Evolutionary conservation across 148 eudicot genomes (phyloP).

Genomic region (Persicaria maculosa): DNA sequence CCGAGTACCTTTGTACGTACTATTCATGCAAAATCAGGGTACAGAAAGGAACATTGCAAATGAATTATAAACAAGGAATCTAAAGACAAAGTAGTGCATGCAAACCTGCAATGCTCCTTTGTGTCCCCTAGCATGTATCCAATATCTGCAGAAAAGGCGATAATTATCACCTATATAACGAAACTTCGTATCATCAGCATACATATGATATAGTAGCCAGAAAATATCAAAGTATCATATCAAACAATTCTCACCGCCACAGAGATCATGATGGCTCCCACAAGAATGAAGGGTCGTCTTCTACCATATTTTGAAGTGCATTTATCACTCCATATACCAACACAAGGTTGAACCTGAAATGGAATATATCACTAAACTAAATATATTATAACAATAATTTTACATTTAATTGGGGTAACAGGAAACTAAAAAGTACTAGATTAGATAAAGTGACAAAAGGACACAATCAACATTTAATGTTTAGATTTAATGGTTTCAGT

Average conservation of each 20-base stretch:
- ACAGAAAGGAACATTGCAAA: constrained; percentile 16
- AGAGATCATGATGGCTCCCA: constrained; percentile 87
- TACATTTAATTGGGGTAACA: neutral
- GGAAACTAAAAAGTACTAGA: neutral
- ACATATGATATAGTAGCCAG: constrained; percentile 14
- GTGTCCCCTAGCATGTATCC: constrained; percentile 92
- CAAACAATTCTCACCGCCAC: constrained; percentile 52
- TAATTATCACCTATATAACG: constrained; percentile 78
- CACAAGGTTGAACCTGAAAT: constrained; percentile 97
- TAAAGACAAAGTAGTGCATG: constrained; percentile 15
- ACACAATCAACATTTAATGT: neutral
- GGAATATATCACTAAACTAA: constrained; percentile 2
- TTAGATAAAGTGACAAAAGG: neutral
- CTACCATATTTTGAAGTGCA: constrained; percentile 95
- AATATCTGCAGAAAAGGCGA: constrained; percentile 98
- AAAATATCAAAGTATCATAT: constrained; percentile 9
- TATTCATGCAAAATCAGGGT: constrained; percentile 35
- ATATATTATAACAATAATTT: neutral
- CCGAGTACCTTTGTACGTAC: constrained; percentile 89
- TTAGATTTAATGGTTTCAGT: neutral
- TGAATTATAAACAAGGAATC: neutral
- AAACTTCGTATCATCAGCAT: constrained; percentile 41
- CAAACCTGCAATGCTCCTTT: constrained; percentile 87
- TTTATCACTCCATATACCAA: constrained; percentile 99
- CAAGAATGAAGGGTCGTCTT: constrained; percentile 88